phyloP scores from a whole-genome alignment of 306 rosid species.

The Cajanus cajan region DNA sequence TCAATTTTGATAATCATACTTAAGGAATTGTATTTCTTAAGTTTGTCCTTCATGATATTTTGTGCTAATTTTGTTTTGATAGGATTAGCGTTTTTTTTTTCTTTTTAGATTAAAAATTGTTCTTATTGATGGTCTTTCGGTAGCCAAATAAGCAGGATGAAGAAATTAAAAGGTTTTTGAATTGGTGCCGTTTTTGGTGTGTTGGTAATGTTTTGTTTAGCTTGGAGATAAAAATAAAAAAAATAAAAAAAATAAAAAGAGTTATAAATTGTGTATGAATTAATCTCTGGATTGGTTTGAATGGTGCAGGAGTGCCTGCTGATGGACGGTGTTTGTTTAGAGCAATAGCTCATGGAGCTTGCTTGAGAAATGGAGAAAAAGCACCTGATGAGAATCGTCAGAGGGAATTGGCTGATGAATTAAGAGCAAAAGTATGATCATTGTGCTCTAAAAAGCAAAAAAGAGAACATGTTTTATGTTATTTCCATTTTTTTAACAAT shows the following conservation, averaged over 20 bases:
- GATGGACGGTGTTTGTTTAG: constrained; percentile 93
- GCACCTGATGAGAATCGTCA: constrained; percentile 87
- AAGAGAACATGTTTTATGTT: background rate
- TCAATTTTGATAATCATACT: no score
- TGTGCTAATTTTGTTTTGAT: background rate
- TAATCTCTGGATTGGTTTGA: background rate
- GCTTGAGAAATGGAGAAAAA: constrained; percentile 76
- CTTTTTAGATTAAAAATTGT: background rate
- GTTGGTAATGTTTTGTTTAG: background rate
- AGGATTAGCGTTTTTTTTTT: background rate
- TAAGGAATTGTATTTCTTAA: no score
- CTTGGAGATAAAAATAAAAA: background rate
- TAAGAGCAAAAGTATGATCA: constrained; percentile 73
- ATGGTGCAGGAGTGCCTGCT: constrained; percentile 68
- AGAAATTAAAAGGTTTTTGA: background rate
- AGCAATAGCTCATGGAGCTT: constrained; percentile 87
- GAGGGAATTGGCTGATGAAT: constrained; percentile 86
- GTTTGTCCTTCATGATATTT: no score
- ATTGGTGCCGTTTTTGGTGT: background rate
- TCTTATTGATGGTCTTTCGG: background rate
- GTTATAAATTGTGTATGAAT: background rate
- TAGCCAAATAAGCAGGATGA: background rate
- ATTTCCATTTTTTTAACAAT: background rate
- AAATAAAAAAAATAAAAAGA: background rate
- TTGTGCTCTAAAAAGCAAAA: background rate